phyloP scores from a whole-genome alignment of 345 rosid species.

The Gynandropsis gynandra region DNA sequence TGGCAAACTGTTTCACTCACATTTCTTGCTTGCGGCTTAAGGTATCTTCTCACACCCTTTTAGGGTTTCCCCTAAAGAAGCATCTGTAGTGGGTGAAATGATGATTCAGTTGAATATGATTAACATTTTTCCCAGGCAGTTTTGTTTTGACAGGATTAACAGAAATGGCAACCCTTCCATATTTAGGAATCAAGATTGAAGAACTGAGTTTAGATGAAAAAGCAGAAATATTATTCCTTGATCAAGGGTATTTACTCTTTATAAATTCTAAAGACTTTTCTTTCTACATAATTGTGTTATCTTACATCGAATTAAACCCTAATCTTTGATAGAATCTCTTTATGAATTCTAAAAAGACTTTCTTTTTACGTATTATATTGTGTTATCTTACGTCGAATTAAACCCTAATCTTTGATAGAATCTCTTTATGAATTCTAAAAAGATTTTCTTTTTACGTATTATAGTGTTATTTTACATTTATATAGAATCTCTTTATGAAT shows the following conservation, averaged over 20 bases:
- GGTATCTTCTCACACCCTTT: conserved; percentile 31
- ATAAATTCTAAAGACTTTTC: too few species aligned
- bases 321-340: neutral
- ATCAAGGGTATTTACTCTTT: conserved; percentile 66
- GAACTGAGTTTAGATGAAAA: conserved; percentile 77
- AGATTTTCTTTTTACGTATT: too few species aligned
- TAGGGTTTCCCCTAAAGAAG: conserved; percentile 2
- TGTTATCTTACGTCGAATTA: conserved; percentile 11
- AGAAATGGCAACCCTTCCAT: conserved; percentile 52
- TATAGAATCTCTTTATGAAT: conserved; percentile 1
- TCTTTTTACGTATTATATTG: neutral
- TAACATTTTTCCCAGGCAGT: conserved; percentile 83
- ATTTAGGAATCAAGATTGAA: conserved; percentile 49
- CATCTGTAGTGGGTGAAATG: neutral
- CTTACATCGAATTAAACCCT: conserved; percentile 17
- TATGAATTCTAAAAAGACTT: neutral
- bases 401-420: conserved; percentile 43
- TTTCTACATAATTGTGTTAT: too few species aligned
- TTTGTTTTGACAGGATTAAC: conserved; percentile 86
- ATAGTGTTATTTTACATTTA: too few species aligned
- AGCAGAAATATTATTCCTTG: conserved; percentile 70
- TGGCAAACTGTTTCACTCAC: conserved; percentile 86
- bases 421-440: conserved; percentile 17
- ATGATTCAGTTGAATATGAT: conserved; percentile 11
- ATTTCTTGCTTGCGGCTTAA: conserved; percentile 79